phyloP scores from a whole-genome alignment of 768 basidiomycete genomes.

The Russula dissimulans region DNA sequence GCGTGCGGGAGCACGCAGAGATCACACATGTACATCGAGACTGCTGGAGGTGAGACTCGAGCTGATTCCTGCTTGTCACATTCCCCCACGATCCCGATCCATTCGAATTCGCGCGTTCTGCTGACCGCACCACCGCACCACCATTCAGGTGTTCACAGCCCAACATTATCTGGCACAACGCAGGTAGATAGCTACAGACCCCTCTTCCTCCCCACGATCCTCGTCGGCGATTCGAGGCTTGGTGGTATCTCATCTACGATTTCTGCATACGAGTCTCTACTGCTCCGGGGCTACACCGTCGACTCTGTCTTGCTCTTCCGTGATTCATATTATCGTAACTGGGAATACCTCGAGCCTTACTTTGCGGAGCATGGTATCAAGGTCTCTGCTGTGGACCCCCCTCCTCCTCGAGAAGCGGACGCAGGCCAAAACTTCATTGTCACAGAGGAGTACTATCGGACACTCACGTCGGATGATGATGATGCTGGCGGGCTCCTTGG shows the following conservation, averaged over 20 bases:
- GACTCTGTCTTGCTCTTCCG: conserved; percentile 78
- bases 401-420: conserved; percentile 43
- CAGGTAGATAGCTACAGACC: conserved; percentile 84
- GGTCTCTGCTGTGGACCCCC: conserved; percentile 45
- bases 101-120: neutral
- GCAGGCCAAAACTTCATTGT: conserved; percentile 35
- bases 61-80: neutral
- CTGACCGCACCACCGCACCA: neutral
- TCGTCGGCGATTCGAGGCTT: conserved; percentile 81
- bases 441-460: conserved; percentile 68
- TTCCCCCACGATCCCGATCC: neutral
- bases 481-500: conserved; percentile 34
- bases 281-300: conserved; percentile 83
- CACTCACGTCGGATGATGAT: conserved; percentile 31
- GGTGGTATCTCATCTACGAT: conserved; percentile 94
- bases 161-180: conserved; percentile 69
- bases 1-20: conserved; percentile 28
- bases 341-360: conserved; percentile 70
- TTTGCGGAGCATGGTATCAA: conserved; percentile 65
- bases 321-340: conserved; percentile 82
- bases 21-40: conserved; percentile 78
- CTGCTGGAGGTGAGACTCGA: conserved; percentile 75
- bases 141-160: conserved; percentile 78
- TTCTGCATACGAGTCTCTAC: conserved; percentile 84
- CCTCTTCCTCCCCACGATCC: conserved; percentile 76